Conservation (phyloP, 1,284 basidiomycete species). For the Cystobasidiaceae sp. region DNA sequence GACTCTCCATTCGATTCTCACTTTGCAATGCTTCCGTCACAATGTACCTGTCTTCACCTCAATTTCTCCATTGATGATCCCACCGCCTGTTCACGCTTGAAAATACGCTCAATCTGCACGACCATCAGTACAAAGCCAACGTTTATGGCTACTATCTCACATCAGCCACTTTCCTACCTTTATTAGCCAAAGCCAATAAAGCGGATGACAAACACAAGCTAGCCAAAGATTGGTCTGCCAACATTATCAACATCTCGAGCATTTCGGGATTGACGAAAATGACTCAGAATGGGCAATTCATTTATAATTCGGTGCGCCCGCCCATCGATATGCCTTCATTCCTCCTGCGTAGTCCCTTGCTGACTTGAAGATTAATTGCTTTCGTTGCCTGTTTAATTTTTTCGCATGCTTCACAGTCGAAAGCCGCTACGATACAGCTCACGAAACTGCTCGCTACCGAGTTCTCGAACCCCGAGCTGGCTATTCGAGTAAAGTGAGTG, state of each 20-base stretch:
- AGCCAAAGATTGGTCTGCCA: slow-evolving; percentile 17
- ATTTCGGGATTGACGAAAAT: slow-evolving; percentile 65
- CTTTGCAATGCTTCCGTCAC: too few species aligned
- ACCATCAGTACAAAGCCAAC: slow-evolving; percentile 46
- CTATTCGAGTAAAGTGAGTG: slow-evolving; percentile 25
- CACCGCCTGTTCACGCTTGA: too few species aligned
- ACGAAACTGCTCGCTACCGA: slow-evolving; percentile 24
- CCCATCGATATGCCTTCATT: too few species aligned
- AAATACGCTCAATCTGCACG: too few species aligned
- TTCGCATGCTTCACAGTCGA: too few species aligned
- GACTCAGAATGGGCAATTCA: slow-evolving; percentile 66
- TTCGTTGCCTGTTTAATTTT: too few species aligned
- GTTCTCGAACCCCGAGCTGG: neutral
- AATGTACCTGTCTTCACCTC: too few species aligned
- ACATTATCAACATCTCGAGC: slow-evolving; percentile 63
- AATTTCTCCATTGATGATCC: too few species aligned
- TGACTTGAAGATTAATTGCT: too few species aligned
- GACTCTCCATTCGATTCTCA: too few species aligned
- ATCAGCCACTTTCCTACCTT: slow-evolving; percentile 65
- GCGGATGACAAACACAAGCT: slow-evolving; percentile 55
- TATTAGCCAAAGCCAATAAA: slow-evolving; percentile 62
- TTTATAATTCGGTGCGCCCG: slow-evolving; percentile 55
- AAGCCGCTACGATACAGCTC: slow-evolving; percentile 29
- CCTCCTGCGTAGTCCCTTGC: too few species aligned
- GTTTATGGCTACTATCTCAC: slow-evolving; percentile 59